Evolutionary conservation across 2,329 filamentous ascomycete species (phyloP).

Genomic region (Monilinia vaccinii-corymbosi): DNA sequence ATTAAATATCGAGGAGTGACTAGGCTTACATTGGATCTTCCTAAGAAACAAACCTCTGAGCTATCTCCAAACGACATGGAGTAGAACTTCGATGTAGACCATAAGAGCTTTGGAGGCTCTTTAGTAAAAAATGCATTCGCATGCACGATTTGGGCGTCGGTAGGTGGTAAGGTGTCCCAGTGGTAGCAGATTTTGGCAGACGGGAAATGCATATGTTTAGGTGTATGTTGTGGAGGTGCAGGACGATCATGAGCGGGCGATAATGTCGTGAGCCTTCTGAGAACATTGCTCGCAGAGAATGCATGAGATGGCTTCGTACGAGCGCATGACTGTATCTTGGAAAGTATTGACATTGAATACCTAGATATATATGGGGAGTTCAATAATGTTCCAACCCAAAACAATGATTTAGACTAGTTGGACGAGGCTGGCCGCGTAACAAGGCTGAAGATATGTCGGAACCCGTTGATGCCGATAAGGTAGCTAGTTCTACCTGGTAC

Average conservation of each 20-base stretch:
- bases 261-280: not conserved
- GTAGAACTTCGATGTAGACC: slow-evolving; percentile 51
- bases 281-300: not conserved
- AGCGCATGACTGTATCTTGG: slow-evolving; percentile 10
- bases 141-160: slow-evolving; percentile 34
- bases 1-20: not conserved
- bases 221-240: not conserved
- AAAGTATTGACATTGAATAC: slow-evolving; percentile 8
- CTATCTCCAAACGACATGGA: slow-evolving; percentile 40
- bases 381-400: not conserved
- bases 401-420: not conserved
- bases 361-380: not conserved
- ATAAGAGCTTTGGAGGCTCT: slow-evolving; percentile 45
- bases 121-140: slow-evolving; percentile 38
- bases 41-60: slow-evolving; percentile 45
- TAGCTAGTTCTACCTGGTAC: not conserved
- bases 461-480: not conserved
- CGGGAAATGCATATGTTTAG: slow-evolving; percentile 1
- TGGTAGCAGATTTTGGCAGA: slow-evolving; percentile 33
- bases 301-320: not conserved
- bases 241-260: not conserved
- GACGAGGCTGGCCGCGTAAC: not conserved
- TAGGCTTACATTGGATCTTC: slow-evolving; percentile 48
- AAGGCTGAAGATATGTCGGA: slow-evolving; percentile 4
- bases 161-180: slow-evolving; percentile 42